phyloP scores from a whole-genome alignment of 2,329 filamentous ascomycete genomes.

The Calonectria honghensis region DNA sequence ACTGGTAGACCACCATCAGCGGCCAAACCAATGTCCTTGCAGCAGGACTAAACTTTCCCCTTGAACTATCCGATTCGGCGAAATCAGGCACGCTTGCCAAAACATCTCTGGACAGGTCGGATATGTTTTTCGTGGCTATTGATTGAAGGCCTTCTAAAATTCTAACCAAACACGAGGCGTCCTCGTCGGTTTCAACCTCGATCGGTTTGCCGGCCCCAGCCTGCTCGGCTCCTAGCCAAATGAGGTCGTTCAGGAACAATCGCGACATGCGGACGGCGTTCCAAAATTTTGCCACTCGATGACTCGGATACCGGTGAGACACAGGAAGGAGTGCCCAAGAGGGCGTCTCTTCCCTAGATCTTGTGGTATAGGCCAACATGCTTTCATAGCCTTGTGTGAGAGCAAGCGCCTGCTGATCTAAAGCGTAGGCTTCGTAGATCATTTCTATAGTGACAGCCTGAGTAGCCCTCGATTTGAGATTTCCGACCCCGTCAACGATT shows the following conservation, averaged over 20 bases:
- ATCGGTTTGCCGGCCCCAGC: background rate
- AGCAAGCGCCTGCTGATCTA: conserved; percentile 44
- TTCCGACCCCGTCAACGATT: conserved; percentile 46
- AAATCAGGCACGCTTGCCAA: background rate
- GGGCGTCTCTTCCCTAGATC: conserved; percentile 20
- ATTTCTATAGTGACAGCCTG: conserved; percentile 25
- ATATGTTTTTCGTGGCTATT: background rate
- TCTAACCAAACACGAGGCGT: background rate
- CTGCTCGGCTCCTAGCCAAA: background rate
- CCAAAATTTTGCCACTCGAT: conserved; percentile 51
- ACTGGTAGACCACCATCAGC: conserved; percentile 1
- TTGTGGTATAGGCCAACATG: conserved; percentile 32
- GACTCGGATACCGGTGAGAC: conserved; percentile 47
- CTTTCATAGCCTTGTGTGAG: conserved; percentile 17
- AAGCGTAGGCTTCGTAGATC: conserved; percentile 44
- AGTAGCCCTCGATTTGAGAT: conserved; percentile 40
- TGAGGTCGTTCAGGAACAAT: conserved; percentile 49
- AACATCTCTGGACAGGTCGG: background rate
- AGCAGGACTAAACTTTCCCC: background rate
- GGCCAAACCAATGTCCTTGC: background rate
- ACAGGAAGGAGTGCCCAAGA: conserved; percentile 43
- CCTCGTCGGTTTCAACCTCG: background rate
- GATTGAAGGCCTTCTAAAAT: background rate
- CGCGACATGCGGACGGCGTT: conserved; percentile 53
- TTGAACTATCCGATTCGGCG: background rate